phyloP scores from a whole-genome alignment of 352 stramenopile species.

The Lagenidium sp. region DNA sequence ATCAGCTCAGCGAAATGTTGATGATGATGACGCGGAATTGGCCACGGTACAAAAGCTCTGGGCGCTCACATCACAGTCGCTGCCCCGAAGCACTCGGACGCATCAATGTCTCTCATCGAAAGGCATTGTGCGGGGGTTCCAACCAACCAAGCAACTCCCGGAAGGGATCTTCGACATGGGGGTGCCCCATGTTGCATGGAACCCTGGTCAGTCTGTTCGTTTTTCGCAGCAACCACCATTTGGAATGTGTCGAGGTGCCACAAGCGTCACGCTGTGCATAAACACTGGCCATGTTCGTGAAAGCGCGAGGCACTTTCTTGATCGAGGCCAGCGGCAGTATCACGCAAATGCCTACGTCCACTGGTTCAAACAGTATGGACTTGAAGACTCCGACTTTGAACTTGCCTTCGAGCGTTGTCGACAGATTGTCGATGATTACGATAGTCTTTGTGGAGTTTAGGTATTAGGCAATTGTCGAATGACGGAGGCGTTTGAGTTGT shows the following conservation, averaged over 20 bases:
- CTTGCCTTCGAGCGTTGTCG: constrained; percentile 26
- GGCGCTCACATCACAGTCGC: constrained; percentile 7
- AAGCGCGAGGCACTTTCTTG: constrained; percentile 25
- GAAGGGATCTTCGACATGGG: too few species aligned
- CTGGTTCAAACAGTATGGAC: constrained; percentile 52
- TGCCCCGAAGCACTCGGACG: constrained; percentile 4
- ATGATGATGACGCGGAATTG: too few species aligned
- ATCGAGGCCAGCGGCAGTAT: constrained; percentile 39
- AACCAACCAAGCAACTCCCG: background rate
- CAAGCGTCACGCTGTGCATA: constrained; percentile 29
- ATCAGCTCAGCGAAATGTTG: background rate
- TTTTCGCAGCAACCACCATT: too few species aligned
- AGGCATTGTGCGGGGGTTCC: too few species aligned
- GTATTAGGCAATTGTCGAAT: too few species aligned
- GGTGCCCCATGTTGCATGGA: too few species aligned
- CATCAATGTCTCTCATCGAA: background rate
- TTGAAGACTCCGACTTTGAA: constrained; percentile 41
- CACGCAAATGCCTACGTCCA: constrained; percentile 35
- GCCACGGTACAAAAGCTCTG: too few species aligned
- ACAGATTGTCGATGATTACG: constrained; percentile 32
- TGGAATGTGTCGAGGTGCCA: constrained; percentile 2
- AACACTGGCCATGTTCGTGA: constrained; percentile 42
- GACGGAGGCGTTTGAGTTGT: constrained; percentile 9
- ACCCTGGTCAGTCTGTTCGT: too few species aligned
- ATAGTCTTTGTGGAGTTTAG: too few species aligned